Conservation (phyloP, 2,329 filamentous ascomycete genomes). For the Ascochyta pisi region DNA sequence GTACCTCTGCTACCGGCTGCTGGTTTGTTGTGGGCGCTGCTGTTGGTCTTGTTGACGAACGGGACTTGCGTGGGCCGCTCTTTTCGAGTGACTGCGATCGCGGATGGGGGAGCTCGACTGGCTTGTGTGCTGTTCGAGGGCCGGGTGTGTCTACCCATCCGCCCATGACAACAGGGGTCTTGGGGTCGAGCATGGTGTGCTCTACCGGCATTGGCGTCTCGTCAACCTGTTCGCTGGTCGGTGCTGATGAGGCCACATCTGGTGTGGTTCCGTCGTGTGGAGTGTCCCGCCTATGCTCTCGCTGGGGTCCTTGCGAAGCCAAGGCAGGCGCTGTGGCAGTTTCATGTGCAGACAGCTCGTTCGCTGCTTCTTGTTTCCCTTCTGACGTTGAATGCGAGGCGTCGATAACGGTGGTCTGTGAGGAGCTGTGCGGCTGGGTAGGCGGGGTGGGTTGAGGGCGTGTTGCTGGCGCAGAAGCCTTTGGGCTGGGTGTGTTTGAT, state of each 20-base stretch:
- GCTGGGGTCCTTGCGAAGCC: constrained; percentile 4
- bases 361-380: background rate
- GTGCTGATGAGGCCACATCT: constrained; percentile 6
- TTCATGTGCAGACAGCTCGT: constrained; percentile 4
- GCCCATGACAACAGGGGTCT: constrained; percentile 56
- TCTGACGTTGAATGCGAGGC: background rate
- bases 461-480: constrained; percentile 26
- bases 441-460: constrained; percentile 34
- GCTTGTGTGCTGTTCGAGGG: constrained; percentile 30
- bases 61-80: constrained; percentile 22
- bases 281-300: constrained; percentile 17
- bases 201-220: constrained; percentile 40
- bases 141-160: constrained; percentile 58
- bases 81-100: constrained; percentile 30
- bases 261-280: constrained; percentile 7
- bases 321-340: constrained; percentile 4
- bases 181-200: constrained; percentile 34
- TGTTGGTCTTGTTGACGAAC: constrained; percentile 15
- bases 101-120: constrained; percentile 11
- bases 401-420: constrained; percentile 16
- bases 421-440: constrained; percentile 23
- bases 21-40: constrained; percentile 6
- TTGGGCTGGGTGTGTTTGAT: constrained; percentile 57
- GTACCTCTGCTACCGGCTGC: constrained; percentile 3
- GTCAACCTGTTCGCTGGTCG: constrained; percentile 25